Evolutionary conservation across 139 green algal species (phyloP), one percentile per base, ranked within the genome.

Genomic region (Limnomonas spitsbergensis): DNA sequence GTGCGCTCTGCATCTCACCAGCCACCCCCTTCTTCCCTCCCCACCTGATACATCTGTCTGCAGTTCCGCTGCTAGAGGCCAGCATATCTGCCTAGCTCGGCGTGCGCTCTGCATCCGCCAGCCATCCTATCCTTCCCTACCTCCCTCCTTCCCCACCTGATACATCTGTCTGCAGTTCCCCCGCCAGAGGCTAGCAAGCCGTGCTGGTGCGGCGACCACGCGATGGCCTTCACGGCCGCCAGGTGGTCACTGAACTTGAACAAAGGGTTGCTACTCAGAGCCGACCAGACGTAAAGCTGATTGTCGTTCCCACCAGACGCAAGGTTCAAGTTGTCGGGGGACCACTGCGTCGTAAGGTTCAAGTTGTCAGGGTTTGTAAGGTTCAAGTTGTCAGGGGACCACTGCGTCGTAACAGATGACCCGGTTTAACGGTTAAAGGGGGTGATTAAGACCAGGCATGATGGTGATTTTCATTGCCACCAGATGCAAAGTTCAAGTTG

Each of bases 141-240:
- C n/a, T n/a, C n/a, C n/a, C n/a, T n/a, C n/a, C 47, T 29, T 20
- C 7, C 34, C 20, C 34, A 93, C 38, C 93, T 87, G 37, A 98
- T 97, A 85, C 89, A 96, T 66, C 94, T 83, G 84, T 99, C 95
- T 3, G 95, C 95, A 3, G 95, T 98, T 74, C 95, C 95, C n/a
- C 95, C 95, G 1, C 95, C 95, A 29, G 83, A 93, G 1, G 94
- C 95, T 32, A 99, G 89, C 79, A 99, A 81, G 38, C 95, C 93
- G 73, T 98, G 95, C 85, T 97, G 92, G 86, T 99, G 95, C 1
- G 95, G 95, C 7, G 92, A 97, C 95, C 95, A 99, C 0, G 94
- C 91, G 61, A 99, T 97, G 36, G 95, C 95, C 85, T 98, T 97
- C 27, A 98, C 94, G 24, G 94, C 94, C 1, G 94, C 94, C 32